These are phyloP conservation scores for Prunus mume DNA, from an alignment of 306 rosid species.

Conservation along the genomic window DNA sequence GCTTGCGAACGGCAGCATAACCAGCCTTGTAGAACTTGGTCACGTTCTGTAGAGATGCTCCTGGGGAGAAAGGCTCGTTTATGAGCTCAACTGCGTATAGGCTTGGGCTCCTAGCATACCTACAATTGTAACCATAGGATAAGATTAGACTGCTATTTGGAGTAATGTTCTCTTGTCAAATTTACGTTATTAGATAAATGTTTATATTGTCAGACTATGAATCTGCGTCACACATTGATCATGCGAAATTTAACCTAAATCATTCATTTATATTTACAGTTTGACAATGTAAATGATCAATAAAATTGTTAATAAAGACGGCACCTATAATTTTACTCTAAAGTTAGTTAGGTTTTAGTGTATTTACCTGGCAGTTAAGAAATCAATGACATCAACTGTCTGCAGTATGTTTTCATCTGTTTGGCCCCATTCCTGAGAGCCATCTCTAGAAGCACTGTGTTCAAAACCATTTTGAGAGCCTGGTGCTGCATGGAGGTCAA, in stretches of 20 bases:
- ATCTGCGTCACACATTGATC: too few relatives aligned
- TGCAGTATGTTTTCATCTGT: slow-evolving; percentile 52
- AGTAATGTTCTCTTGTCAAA: too few relatives aligned
- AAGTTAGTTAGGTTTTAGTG: too few relatives aligned
- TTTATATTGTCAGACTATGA: too few relatives aligned
- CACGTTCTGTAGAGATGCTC: slow-evolving; percentile 42
- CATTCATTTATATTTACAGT: too few relatives aligned
- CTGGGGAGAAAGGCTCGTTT: slow-evolving; percentile 70
- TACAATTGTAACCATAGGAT: neutral
- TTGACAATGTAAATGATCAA: too few relatives aligned
- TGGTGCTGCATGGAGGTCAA: slow-evolving; percentile 85
- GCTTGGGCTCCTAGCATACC: slow-evolving; percentile 54
- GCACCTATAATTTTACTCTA: too few relatives aligned
- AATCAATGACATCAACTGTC: slow-evolving; percentile 63
- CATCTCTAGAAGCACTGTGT: slow-evolving; percentile 68
- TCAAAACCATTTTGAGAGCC: slow-evolving; percentile 70
- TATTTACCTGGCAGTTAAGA: slow-evolving; percentile 61
- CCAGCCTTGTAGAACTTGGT: slow-evolving; percentile 61
- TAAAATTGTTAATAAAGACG: too few relatives aligned
- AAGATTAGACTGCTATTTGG: too few relatives aligned
- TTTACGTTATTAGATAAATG: too few relatives aligned
- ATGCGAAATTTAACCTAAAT: too few relatives aligned
- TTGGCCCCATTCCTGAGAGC: slow-evolving; percentile 68
- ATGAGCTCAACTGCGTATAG: slow-evolving; percentile 69
- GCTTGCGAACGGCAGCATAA: slow-evolving; percentile 54